Base-by-base conservation (phyloP, 2,329 filamentous ascomycete genomes). In the Oidium heveae region DNA sequence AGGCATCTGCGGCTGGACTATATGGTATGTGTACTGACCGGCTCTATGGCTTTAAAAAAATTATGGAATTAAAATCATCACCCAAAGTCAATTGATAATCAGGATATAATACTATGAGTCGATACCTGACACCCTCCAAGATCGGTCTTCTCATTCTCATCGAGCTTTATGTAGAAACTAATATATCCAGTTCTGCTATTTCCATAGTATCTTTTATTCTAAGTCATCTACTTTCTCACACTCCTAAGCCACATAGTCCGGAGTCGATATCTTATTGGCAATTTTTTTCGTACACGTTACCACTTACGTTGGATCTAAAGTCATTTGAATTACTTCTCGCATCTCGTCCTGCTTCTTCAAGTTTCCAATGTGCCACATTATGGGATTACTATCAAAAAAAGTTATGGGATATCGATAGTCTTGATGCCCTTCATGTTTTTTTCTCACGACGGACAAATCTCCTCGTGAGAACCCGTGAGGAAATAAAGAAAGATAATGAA, bases 301-400 rank as follows among this genome's bases (percentile, higher is more conserved):
- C 28, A 32, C 28, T 32, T 32, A 32, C 28, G 9, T 8, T 32
- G 28, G 71, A 71, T 54, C 73, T 80, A 59, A 68, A 73, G 41
- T 70, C 76, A 58, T 80, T 82, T 58, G 76, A 81, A 64, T 70
- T 69, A 55, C 67, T 79, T n/a, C 71, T 81, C 16, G 64, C 66
- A 20, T 68, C 71, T 32, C 72, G 75, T 59, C 69, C 72, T 6
- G 71, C 75, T 32, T 66, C 73, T 28, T 69, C 71, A 61, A 72
- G 73, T 39, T 69, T 86, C 55, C 83, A 86, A 0, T 86, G 86
- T 2, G 75, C 84, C 51, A 82, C 76, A n/a, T 69, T 95, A n/a
- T 91, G 88, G 79, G 87, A 96, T 63, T 70, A 83, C 1, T 85
- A 95, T 55, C 73, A 96, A 13, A 76, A 77, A 55, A 82, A 80